phyloP scores from a whole-genome alignment of 1,284 basidiomycete genomes.

The Somion occarium region DNA sequence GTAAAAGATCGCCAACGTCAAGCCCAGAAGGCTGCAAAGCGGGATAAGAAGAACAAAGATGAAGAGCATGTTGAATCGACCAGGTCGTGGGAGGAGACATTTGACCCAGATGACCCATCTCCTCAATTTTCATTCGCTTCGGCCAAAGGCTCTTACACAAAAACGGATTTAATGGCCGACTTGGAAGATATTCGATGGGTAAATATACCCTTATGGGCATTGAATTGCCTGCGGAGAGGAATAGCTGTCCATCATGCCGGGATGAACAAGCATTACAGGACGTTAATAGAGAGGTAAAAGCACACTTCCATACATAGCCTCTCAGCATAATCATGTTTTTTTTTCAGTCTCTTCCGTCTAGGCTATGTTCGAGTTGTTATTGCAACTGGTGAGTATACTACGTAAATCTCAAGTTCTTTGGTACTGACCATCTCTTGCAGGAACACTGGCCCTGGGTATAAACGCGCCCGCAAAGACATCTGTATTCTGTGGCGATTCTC shows the following conservation, averaged over 20 bases:
- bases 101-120: conserved; percentile 54
- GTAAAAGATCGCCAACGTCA: conserved; percentile 42
- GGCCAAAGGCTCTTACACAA: conserved; percentile 36
- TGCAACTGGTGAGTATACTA: conserved; percentile 45
- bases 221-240: conserved; percentile 49
- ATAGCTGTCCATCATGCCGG: conserved; percentile 68
- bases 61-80: conserved; percentile 18
- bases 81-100: conserved; percentile 47
- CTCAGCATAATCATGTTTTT: neutral
- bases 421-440: conserved; percentile 25
- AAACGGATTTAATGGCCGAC: conserved; percentile 45
- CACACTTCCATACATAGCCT: neutral
- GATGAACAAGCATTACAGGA: conserved; percentile 60
- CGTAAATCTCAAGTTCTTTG: neutral
- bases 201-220: conserved; percentile 36
- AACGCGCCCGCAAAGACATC: conserved; percentile 66
- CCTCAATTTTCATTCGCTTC: conserved; percentile 57
- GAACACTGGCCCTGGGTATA: conserved; percentile 68
- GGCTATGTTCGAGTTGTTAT: conserved; percentile 62
- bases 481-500: conserved; percentile 66
- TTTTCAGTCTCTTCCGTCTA: conserved; percentile 48
- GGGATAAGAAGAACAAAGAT: conserved; percentile 36
- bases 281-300: conserved; percentile 53
- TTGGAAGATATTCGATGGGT: conserved; percentile 38
- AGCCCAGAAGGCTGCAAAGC: conserved; percentile 32